These are phyloP conservation scores for Boletellus sp. DNA, from an alignment of 768 basidiomycete genomes.

Conservation along the genomic window DNA sequence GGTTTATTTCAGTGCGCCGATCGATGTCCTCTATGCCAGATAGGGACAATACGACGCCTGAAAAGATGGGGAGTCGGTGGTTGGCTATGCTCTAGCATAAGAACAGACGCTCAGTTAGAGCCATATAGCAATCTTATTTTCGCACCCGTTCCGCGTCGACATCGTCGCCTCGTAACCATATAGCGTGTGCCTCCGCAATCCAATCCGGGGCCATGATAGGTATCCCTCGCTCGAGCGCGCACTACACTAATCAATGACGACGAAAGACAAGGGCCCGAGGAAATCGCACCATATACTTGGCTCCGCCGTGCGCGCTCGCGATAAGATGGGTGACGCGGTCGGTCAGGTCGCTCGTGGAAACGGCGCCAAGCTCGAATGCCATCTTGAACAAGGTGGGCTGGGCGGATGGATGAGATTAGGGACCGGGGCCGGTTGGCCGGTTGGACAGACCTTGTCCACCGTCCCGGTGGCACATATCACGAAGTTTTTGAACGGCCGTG, in stretches of 20 bases:
- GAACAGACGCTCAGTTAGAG: not conserved
- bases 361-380: slow-evolving; percentile 79
- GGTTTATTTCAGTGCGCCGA: slow-evolving; percentile 60
- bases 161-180: slow-evolving; percentile 80
- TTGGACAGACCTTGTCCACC: slow-evolving; percentile 63
- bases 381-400: slow-evolving; percentile 72
- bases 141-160: slow-evolving; percentile 63
- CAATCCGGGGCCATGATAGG: slow-evolving; percentile 78
- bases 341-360: slow-evolving; percentile 66
- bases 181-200: slow-evolving; percentile 65
- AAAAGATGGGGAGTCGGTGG: slow-evolving; percentile 73
- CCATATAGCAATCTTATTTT: not conserved
- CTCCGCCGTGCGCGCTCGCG: slow-evolving; percentile 73
- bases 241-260: slow-evolving; percentile 42
- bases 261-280: not conserved
- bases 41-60: slow-evolving; percentile 62
- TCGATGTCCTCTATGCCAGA: slow-evolving; percentile 70
- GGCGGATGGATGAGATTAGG: not conserved
- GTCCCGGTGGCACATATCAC: slow-evolving; percentile 74
- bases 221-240: slow-evolving; percentile 74
- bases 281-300: slow-evolving; percentile 70
- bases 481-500: slow-evolving; percentile 63
- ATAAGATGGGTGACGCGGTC: slow-evolving; percentile 87
- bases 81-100: slow-evolving; percentile 47
- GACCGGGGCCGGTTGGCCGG: not conserved